Percentiles rank a stretch among this genome's conserved stretches.
Conservation (phyloP, 139 green algal genomes). For the Deuterostichococcus epilithicus region DNA sequence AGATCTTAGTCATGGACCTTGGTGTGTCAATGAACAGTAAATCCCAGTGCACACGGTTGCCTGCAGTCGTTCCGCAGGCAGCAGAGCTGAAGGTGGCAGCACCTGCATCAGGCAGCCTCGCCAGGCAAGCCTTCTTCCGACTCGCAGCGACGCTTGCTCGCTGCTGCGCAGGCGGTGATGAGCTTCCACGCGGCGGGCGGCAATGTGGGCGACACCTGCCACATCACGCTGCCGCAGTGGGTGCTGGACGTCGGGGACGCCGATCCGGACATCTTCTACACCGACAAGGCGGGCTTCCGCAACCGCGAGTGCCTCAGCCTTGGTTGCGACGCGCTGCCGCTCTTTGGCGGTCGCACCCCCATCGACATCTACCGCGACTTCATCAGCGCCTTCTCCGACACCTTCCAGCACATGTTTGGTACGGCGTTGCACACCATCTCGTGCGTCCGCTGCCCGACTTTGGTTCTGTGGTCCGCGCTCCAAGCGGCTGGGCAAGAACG, state of each 20-base stretch:
- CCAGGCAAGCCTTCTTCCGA: too few species aligned
- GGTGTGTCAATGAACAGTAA: too few species aligned
- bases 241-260: slow-evolving; percentile 81
- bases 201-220: slow-evolving; percentile 91
- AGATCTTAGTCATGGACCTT: too few species aligned
- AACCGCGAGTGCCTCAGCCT: slow-evolving; percentile 95
- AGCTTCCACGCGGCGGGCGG: slow-evolving; percentile 85
- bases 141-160: slow-evolving; percentile 49
- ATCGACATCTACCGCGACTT: slow-evolving; percentile 93
- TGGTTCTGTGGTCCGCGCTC: too few species aligned
- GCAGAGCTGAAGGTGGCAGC: too few species aligned
- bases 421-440: background rate
- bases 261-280: slow-evolving; percentile 96
- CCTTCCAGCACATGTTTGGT: slow-evolving; percentile 66
- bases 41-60: too few species aligned
- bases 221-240: slow-evolving; percentile 92
- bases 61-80: slow-evolving; percentile 77
- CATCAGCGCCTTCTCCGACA: slow-evolving; percentile 80
- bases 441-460: too few species aligned
- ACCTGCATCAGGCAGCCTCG: too few species aligned
- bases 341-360: slow-evolving; percentile 85
- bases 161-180: slow-evolving; percentile 81
- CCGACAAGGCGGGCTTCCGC: slow-evolving; percentile 75
- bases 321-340: slow-evolving; percentile 77
- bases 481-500: too few species aligned